Percentiles rank a stretch among this genome's conserved stretches.
phyloP scores from a whole-genome alignment of 2,329 filamentous ascomycete species.

The Microsporum ferrugineum region DNA sequence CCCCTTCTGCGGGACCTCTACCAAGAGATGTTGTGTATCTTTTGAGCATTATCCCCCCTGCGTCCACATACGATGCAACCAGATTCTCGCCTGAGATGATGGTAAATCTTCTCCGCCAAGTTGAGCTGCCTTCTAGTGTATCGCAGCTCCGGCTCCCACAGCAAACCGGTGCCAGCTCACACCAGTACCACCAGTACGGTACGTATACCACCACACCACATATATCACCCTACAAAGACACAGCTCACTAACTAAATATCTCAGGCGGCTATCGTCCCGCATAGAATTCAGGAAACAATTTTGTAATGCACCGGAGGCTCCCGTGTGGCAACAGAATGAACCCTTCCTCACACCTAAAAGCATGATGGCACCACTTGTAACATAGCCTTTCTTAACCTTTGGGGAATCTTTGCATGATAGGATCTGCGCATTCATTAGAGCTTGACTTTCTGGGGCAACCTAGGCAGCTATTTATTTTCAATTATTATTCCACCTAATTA shows the following conservation, averaged over 20 bases:
- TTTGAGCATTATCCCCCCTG: conserved; percentile 62
- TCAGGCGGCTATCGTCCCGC: neutral
- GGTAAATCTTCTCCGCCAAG: conserved; percentile 59
- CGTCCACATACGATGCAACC: conserved; percentile 59
- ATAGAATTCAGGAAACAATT: neutral
- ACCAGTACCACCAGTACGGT: conserved; percentile 1
- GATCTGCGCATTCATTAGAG: neutral
- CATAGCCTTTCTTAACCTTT: neutral
- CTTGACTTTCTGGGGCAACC: neutral
- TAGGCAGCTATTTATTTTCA: neutral
- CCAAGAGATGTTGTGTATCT: conserved; percentile 55
- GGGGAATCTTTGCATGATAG: neutral
- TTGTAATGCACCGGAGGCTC: neutral
- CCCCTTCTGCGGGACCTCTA: conserved; percentile 49
- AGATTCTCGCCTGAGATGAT: conserved; percentile 60
- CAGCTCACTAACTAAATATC: neutral
- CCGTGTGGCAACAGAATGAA: neutral
- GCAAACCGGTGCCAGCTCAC: neutral
- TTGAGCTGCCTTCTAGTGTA: conserved; percentile 49
- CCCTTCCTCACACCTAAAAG: neutral
- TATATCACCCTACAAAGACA: neutral
- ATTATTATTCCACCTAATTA: no score
- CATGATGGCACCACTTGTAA: conserved; percentile 1
- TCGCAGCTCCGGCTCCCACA: conserved; percentile 23
- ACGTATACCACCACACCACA: neutral